Conservation (phyloP, 305 asterid species). For the Ilex paraguariensis region DNA sequence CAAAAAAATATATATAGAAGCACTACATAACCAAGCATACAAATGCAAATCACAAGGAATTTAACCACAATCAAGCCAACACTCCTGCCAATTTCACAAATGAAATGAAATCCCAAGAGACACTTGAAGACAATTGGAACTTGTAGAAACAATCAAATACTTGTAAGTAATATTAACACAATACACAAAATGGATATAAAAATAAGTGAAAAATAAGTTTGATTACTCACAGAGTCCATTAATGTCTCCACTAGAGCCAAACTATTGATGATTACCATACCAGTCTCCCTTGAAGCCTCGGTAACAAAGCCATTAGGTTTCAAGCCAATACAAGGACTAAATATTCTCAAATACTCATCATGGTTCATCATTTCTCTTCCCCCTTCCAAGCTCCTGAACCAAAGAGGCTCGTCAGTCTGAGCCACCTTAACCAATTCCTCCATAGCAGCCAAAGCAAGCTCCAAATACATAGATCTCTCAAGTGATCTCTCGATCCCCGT, state of each 20-base stretch:
- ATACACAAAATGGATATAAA: too few species aligned
- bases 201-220: background rate
- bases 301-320: conserved; percentile 66
- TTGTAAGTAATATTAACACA: too few species aligned
- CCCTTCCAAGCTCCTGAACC: conserved; percentile 56
- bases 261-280: conserved; percentile 75
- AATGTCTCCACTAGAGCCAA: conserved; percentile 90
- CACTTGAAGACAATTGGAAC: too few species aligned
- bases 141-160: too few species aligned
- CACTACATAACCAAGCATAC: background rate
- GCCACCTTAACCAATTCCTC: conserved; percentile 73
- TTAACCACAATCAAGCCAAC: too few species aligned
- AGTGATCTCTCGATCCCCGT: conserved; percentile 45
- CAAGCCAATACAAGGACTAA: conserved; percentile 69
- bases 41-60: too few species aligned
- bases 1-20: background rate
- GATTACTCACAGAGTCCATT: conserved; percentile 79
- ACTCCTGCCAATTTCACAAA: too few species aligned
- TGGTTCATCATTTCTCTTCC: conserved; percentile 54
- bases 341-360: conserved; percentile 58
- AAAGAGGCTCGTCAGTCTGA: conserved; percentile 66
- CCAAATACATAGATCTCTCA: conserved; percentile 74
- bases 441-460: conserved; percentile 89
- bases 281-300: conserved; percentile 83
- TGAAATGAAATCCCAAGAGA: too few species aligned